Evolutionary conservation across 1,284 basidiomycete genomes (phyloP).

Genomic region (Heterobasidion irregulare): DNA sequence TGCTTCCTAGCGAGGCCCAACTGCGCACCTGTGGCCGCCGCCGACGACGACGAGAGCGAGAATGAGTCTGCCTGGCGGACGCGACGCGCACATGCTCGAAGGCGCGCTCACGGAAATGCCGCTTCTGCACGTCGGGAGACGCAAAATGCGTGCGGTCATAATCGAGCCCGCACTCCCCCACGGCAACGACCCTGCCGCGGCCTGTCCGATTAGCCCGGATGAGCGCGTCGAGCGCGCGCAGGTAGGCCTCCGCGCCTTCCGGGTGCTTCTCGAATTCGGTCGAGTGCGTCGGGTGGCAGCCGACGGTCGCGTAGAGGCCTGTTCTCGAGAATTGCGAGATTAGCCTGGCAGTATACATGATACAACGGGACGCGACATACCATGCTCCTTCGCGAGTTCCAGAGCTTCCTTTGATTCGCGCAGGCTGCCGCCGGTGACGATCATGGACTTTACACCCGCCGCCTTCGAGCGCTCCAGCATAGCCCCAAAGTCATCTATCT

Average conservation of each 20-base stretch:
- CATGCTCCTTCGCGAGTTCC: slow-evolving; percentile 49
- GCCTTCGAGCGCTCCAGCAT: slow-evolving; percentile 53
- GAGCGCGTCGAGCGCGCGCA: slow-evolving; percentile 50
- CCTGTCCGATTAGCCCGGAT: slow-evolving; percentile 48
- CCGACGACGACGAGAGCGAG: not conserved
- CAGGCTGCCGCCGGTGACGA: slow-evolving; percentile 77
- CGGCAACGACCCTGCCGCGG: slow-evolving; percentile 57
- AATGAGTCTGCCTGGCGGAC: not conserved
- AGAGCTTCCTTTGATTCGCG: slow-evolving; percentile 60
- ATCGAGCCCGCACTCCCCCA: slow-evolving; percentile 88
- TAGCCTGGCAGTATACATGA: too few species aligned
- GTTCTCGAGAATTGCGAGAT: not conserved
- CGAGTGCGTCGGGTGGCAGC: slow-evolving; percentile 85
- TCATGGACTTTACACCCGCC: slow-evolving; percentile 70
- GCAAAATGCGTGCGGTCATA: slow-evolving; percentile 81
- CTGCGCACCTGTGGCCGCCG: slow-evolving; percentile 37
- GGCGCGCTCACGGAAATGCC: slow-evolving; percentile 49
- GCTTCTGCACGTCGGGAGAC: slow-evolving; percentile 52
- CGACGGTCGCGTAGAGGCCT: slow-evolving; percentile 74
- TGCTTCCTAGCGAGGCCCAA: slow-evolving; percentile 65
- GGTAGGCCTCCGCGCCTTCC: slow-evolving; percentile 58
- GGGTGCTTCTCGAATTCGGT: slow-evolving; percentile 60
- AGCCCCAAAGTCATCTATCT: slow-evolving; percentile 51
- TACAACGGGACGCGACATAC: slow-evolving; percentile 23
- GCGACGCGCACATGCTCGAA: not conserved